These are phyloP conservation scores for Cyclotella distinguenda DNA, from an alignment of 108 stramenopile species.

Conservation along the genomic window DNA sequence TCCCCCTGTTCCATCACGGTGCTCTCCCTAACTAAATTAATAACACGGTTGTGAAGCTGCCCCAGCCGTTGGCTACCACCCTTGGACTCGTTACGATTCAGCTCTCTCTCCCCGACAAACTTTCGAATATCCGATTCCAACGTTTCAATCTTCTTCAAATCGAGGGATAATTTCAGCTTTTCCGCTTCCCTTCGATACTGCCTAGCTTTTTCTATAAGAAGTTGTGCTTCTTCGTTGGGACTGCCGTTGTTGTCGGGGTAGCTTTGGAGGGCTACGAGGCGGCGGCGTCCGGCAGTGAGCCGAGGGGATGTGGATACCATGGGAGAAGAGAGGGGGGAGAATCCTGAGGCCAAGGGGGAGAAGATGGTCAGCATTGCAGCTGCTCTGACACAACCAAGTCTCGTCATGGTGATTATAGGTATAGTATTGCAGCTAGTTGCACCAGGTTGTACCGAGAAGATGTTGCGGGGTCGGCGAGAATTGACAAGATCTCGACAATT, in stretches of 20 bases:
- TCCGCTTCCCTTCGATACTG: constrained; percentile 33
- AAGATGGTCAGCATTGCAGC: no score
- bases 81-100: not conserved
- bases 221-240: constrained; percentile 18
- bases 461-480: no score
- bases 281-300: not conserved
- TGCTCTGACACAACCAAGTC: no score
- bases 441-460: no score
- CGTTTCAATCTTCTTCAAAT: constrained; percentile 27
- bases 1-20: constrained; percentile 18
- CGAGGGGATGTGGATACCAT: no score
- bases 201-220: constrained; percentile 43
- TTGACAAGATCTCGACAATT: no score
- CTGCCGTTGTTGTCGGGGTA: not conserved
- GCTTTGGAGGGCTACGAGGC: not conserved
- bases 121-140: constrained; percentile 21
- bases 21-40: constrained; percentile 24
- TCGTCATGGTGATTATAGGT: no score
- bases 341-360: no score
- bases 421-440: no score
- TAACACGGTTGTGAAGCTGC: constrained; percentile 21
- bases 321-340: no score
- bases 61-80: constrained; percentile 2
- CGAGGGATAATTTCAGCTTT: constrained; percentile 22
- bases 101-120: not conserved